Conservation (phyloP, 371 early-diverging fungal species). For the Mortierella sp. region DNA sequence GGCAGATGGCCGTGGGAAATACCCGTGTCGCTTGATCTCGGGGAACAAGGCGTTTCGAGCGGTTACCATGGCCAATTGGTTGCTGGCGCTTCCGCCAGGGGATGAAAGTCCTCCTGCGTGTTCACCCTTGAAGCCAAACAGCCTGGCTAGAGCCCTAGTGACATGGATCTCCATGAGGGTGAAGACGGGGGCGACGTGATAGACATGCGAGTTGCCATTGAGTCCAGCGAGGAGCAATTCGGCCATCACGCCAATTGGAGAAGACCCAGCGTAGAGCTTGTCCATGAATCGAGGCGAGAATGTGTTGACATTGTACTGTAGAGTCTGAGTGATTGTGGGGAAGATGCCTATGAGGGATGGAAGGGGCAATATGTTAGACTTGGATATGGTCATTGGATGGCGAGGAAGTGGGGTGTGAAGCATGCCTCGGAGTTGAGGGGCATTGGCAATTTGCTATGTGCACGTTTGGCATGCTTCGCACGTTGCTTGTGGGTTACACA, state of each 20-base stretch:
- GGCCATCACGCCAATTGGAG: constrained; percentile 81
- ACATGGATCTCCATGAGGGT: constrained; percentile 80
- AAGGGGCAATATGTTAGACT: neutral
- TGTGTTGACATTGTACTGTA: constrained; percentile 70
- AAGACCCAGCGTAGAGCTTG: constrained; percentile 85
- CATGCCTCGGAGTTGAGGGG: too few species aligned
- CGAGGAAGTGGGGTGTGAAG: too few species aligned
- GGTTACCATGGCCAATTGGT: constrained; percentile 83
- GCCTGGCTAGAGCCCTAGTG: constrained; percentile 63
- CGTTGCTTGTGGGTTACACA: constrained; percentile 8
- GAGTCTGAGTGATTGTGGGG: constrained; percentile 61
- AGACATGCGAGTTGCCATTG: constrained; percentile 87
- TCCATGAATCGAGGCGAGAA: constrained; percentile 87
- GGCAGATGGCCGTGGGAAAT: constrained; percentile 60
- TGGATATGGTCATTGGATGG: too few species aligned
- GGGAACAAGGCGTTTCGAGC: constrained; percentile 81
- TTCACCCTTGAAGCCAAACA: constrained; percentile 69
- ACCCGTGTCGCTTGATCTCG: constrained; percentile 65
- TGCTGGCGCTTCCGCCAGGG: constrained; percentile 86
- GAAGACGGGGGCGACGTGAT: constrained; percentile 80
- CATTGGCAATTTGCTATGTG: too few species aligned
- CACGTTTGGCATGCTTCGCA: too few species aligned
- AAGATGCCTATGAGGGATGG: constrained; percentile 56
- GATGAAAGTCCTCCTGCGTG: constrained; percentile 75
- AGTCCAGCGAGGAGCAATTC: constrained; percentile 81